phyloP scores from a whole-genome alignment of 2,329 filamentous ascomycete species.

The Neophaeococcomyces aloes region DNA sequence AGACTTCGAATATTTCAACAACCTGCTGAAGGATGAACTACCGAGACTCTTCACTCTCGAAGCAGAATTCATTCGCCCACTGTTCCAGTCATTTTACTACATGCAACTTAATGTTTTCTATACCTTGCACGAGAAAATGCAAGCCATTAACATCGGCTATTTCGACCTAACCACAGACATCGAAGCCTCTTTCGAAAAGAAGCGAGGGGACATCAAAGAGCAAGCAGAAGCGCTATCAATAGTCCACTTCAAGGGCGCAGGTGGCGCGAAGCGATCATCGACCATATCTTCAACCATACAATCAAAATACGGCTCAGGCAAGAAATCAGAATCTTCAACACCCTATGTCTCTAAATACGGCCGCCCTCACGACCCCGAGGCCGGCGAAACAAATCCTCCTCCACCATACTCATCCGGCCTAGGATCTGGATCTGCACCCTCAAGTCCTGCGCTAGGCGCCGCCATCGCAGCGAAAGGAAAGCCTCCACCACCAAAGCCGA shows the following conservation, averaged over 20 bases:
- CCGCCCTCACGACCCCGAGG: constrained; percentile 21
- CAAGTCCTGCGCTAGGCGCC: constrained; percentile 37
- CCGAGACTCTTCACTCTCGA: constrained; percentile 85
- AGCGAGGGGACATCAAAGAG: constrained; percentile 80
- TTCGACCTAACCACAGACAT: constrained; percentile 87
- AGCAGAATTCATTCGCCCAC: constrained; percentile 84
- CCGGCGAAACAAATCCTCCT: constrained; percentile 50
- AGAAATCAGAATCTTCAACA: constrained; percentile 23
- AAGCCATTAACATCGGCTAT: constrained; percentile 92
- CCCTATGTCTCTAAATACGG: constrained; percentile 16
- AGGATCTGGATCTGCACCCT: constrained; percentile 30
- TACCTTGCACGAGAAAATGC: constrained; percentile 96
- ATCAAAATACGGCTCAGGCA: constrained; percentile 14
- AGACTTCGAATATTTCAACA: constrained; percentile 97
- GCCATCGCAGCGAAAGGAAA: constrained; percentile 46
- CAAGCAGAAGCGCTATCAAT: constrained; percentile 78
- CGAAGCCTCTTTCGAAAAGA: constrained; percentile 79
- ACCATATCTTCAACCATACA: background rate
- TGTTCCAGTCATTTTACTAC: constrained; percentile 99
- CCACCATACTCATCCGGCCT: constrained; percentile 55
- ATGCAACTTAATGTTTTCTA: constrained; percentile 99
- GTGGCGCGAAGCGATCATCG: constrained; percentile 37
- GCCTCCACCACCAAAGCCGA: constrained; percentile 65
- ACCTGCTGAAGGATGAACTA: constrained; percentile 88
- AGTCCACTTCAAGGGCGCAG: constrained; percentile 82